Percentiles rank a stretch among this genome's conserved stretches.
Conservation (phyloP, 768 basidiomycete genomes). For the Gymnopilus junonius region DNA sequence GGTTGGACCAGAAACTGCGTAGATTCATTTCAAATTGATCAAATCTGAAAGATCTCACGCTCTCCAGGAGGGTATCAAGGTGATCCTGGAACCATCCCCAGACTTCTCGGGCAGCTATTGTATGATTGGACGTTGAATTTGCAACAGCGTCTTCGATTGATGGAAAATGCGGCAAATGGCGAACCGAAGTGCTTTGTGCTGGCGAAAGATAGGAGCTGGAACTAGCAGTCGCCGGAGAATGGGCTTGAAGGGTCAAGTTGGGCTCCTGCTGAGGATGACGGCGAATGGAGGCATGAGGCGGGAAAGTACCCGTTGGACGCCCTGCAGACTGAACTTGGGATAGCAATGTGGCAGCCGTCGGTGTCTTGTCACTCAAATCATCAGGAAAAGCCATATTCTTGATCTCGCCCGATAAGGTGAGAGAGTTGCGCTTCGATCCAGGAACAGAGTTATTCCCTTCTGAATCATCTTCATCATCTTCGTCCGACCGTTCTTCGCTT, state of each 20-base stretch:
- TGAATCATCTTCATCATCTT: conserved; percentile 88
- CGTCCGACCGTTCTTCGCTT: conserved; percentile 76
- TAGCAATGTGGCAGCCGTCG: conserved; percentile 76
- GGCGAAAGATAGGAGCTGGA: conserved; percentile 52
- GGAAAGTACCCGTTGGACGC: conserved; percentile 62
- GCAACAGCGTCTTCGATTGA: conserved; percentile 84
- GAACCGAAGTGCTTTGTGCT: conserved; percentile 65
- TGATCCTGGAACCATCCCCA: conserved; percentile 95
- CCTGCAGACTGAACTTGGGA: conserved; percentile 77
- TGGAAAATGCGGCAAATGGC: conserved; percentile 81
- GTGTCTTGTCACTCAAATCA: conserved; percentile 84
- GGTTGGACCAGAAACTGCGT: conserved; percentile 82
- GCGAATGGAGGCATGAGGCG: conserved; percentile 76
- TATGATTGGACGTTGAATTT: conserved; percentile 75
- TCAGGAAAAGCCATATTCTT: conserved; percentile 62
- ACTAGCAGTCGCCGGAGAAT: conserved; percentile 56
- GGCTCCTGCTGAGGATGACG: conserved; percentile 68
- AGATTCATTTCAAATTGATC: conserved; percentile 91
- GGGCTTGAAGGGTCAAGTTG: conserved; percentile 56
- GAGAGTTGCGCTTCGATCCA: conserved; percentile 74
- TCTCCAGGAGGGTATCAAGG: conserved; percentile 80
- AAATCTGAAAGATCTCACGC: conserved; percentile 76
- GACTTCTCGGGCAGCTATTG: conserved; percentile 81
- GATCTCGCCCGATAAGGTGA: conserved; percentile 65
- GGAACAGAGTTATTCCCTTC: conserved; percentile 68